Percentiles rank a stretch among this genome's conserved stretches.
phyloP scores from a whole-genome alignment of 495 filamentous ascomycete species.

The Trichocladium uniseriatum region DNA sequence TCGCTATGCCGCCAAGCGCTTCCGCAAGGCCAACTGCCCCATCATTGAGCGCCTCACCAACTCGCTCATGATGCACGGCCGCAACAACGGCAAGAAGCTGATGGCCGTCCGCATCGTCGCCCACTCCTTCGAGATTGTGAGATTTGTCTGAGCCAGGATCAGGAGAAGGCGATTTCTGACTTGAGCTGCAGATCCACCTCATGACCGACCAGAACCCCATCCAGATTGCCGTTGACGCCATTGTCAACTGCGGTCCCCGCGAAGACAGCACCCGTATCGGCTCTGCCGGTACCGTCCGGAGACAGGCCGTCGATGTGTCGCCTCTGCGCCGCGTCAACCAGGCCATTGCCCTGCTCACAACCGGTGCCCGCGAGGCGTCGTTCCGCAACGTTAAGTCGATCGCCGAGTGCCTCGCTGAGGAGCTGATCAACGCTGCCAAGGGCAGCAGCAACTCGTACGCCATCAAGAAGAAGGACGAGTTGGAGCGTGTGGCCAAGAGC shows the following conservation, averaged over 20 bases:
- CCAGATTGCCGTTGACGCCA: conserved; percentile 98
- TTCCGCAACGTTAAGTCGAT: conserved; percentile 99
- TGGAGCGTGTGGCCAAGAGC: conserved; percentile 99
- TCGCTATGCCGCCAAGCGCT: conserved; percentile 97
- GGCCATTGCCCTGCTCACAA: conserved; percentile 93
- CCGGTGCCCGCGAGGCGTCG: conserved; percentile 90
- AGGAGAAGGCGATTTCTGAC: neutral
- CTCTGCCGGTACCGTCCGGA: conserved; percentile 97
- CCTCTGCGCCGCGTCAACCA: conserved; percentile 99
- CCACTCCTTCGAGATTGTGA: conserved; percentile 97
- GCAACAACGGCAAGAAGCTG: conserved; percentile 99
- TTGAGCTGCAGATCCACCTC: conserved; percentile 74
- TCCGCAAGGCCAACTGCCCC: conserved; percentile 99
- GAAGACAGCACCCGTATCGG: conserved; percentile 99
- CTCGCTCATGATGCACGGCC: conserved; percentile 99
- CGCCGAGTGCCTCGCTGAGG: conserved; percentile 97
- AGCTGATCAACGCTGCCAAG: conserved; percentile 99
- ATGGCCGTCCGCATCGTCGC: conserved; percentile 99
- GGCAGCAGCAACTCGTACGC: conserved; percentile 99
- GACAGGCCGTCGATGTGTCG: conserved; percentile 99
- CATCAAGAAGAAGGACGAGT: conserved; percentile 99
- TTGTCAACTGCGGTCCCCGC: conserved; percentile 99
- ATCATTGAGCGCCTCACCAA: conserved; percentile 99
- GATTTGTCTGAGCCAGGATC: conserved; percentile 20
- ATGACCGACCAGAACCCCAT: conserved; percentile 99